Evolutionary conservation across 441 rosid species (phyloP).

Genomic region (Geranium incanum): DNA sequence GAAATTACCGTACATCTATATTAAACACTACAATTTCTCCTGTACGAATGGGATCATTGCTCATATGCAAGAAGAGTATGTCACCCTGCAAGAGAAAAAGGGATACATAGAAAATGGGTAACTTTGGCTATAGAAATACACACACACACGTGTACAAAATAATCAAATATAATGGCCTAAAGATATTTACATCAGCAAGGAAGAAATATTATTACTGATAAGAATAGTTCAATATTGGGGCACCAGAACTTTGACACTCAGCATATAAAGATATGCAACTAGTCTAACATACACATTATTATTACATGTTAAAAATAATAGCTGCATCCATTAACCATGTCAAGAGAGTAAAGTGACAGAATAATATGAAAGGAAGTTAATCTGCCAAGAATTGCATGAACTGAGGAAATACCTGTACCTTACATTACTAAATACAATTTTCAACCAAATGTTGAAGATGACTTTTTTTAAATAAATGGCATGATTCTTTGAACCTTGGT

Average conservation of each 20-base stretch:
- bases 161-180: background rate
- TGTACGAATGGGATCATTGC: conserved; percentile 63
- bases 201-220: background rate
- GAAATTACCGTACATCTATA: conserved; percentile 39
- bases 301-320: background rate
- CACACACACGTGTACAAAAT: background rate
- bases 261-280: background rate
- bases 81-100: conserved; percentile 59
- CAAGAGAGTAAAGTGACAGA: background rate
- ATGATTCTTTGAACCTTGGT: background rate
- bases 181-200: background rate
- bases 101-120: background rate
- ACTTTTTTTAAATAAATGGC: background rate
- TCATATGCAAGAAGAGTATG: conserved; percentile 66
- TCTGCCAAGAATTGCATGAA: background rate
- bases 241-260: background rate
- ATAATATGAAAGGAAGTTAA: background rate
- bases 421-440: background rate
- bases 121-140: background rate
- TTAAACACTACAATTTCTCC: conserved; percentile 85
- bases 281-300: background rate
- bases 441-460: background rate
- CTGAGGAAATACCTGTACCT: too few relatives aligned
- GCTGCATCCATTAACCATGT: background rate
- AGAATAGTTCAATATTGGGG: background rate